A percentile compares a stretch with the other conserved stretches of the same genome.
phyloP scores from a whole-genome alignment of 202 grass and related monocot species.

The Dendrocalamus latiflorus region DNA sequence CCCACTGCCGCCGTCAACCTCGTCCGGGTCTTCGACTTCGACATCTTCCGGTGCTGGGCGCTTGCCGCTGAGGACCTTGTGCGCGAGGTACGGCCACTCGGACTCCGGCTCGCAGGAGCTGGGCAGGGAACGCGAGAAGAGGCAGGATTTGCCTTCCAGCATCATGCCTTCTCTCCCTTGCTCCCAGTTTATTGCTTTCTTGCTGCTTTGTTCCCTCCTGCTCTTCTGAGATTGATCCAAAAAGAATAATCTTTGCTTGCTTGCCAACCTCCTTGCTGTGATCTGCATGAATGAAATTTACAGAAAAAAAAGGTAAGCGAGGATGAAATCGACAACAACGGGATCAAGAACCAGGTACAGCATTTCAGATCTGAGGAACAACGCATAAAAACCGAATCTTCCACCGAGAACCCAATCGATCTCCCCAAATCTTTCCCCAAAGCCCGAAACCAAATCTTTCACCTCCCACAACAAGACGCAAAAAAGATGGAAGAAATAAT shows the following conservation, averaged over 20 bases:
- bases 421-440: not conserved
- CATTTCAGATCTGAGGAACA: conserved; percentile 31
- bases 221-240: conserved; percentile 14
- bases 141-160: conserved; percentile 77
- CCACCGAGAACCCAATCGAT: conserved; percentile 19
- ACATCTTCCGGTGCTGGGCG: conserved; percentile 43
- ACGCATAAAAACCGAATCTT: conserved; percentile 37
- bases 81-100: conserved; percentile 46
- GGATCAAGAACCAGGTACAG: conserved; percentile 19
- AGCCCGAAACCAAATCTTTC: conserved; percentile 13
- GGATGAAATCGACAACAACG: conserved; percentile 10
- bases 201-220: not conserved
- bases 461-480: not conserved
- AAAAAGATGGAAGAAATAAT: not conserved
- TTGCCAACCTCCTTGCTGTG: not conserved
- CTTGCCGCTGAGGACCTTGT: conserved; percentile 56
- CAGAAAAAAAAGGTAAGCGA: not conserved
- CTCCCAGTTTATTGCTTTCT: not conserved
- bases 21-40: conserved; percentile 33
- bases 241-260: not conserved
- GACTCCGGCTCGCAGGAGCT: conserved; percentile 55
- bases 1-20: conserved; percentile 32
- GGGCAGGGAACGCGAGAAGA: conserved; percentile 53
- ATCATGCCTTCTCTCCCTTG: conserved; percentile 37
- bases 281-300: conserved; percentile 28